phyloP scores from a whole-genome alignment of 164 flowering plant genomes.

The Vitis cinerea region DNA sequence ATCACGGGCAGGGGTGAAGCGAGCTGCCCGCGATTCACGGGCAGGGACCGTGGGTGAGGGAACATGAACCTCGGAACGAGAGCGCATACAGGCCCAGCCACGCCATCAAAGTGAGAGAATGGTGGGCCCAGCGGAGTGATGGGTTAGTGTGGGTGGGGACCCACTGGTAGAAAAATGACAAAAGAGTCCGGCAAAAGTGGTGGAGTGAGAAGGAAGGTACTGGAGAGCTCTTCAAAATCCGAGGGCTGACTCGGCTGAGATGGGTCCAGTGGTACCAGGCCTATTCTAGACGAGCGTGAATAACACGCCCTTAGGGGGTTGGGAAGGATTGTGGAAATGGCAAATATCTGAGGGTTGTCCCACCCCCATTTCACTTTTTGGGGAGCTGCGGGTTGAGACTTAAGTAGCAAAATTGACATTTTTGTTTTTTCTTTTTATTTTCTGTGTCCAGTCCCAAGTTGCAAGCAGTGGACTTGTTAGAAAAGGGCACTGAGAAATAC shows the following conservation, averaged over 20 bases:
- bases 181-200: conserved; percentile 13
- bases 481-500: too few species aligned
- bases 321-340: too few species aligned
- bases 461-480: too few species aligned
- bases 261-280: too few species aligned
- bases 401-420: too few species aligned
- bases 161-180: conserved; percentile 18
- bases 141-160: conserved; percentile 9
- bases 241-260: conserved; percentile 2
- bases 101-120: conserved; percentile 5
- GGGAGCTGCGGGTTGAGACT: too few species aligned
- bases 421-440: too few species aligned
- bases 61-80: conserved; percentile 19
- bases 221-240: not conserved
- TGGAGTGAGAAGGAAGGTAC: conserved; percentile 8
- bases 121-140: not conserved
- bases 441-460: too few species aligned
- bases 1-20: not conserved
- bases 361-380: too few species aligned
- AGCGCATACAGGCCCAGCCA: conserved; percentile 2
- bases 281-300: too few species aligned
- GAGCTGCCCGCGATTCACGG: conserved; percentile 12
- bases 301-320: too few species aligned
- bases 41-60: conserved; percentile 15
- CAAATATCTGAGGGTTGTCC: too few species aligned